Conservation (phyloP, 2,329 filamentous ascomycete species). For the Lachnum nothofagi region DNA sequence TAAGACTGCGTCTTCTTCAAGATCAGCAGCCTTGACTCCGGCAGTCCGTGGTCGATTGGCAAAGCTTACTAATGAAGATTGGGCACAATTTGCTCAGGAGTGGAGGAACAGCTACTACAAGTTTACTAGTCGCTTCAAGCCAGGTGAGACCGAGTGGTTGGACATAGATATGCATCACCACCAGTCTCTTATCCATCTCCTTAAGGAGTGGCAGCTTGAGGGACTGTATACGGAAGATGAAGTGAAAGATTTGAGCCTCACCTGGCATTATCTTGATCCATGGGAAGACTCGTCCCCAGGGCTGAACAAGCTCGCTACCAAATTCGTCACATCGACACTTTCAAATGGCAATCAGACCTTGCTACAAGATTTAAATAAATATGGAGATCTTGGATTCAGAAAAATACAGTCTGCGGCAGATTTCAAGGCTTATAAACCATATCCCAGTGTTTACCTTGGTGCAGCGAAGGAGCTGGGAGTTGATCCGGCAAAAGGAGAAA, state of each 20-base stretch:
- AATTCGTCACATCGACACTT: slow-evolving; percentile 58
- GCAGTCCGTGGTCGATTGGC: slow-evolving; percentile 44
- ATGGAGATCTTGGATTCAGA: slow-evolving; percentile 57
- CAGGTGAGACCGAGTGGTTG: slow-evolving; percentile 50
- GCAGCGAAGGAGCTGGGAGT: slow-evolving; percentile 53
- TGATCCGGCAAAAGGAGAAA: slow-evolving; percentile 47
- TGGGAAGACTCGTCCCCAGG: slow-evolving; percentile 62
- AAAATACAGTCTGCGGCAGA: slow-evolving; percentile 62
- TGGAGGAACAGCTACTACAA: slow-evolving; percentile 62
- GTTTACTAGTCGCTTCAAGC: slow-evolving; percentile 54
- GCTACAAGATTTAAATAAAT: slow-evolving; percentile 57
- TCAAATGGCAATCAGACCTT: slow-evolving; percentile 69
- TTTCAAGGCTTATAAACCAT: slow-evolving; percentile 72
- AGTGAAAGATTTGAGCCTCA: slow-evolving; percentile 56
- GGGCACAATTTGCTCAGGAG: slow-evolving; percentile 60
- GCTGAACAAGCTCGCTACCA: slow-evolving; percentile 47
- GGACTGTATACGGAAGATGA: slow-evolving; percentile 60
- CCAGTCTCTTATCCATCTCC: slow-evolving; percentile 54
- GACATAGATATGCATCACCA: slow-evolving; percentile 69
- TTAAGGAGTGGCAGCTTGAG: slow-evolving; percentile 50
- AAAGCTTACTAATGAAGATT: slow-evolving; percentile 51
- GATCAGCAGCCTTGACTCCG: slow-evolving; percentile 41
- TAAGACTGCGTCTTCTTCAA: slow-evolving; percentile 45
- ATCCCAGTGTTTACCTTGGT: slow-evolving; percentile 62
- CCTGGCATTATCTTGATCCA: slow-evolving; percentile 68